Evolutionary conservation across 257 asterid species (phyloP).

Genomic region (Eustoma russellianum): DNA sequence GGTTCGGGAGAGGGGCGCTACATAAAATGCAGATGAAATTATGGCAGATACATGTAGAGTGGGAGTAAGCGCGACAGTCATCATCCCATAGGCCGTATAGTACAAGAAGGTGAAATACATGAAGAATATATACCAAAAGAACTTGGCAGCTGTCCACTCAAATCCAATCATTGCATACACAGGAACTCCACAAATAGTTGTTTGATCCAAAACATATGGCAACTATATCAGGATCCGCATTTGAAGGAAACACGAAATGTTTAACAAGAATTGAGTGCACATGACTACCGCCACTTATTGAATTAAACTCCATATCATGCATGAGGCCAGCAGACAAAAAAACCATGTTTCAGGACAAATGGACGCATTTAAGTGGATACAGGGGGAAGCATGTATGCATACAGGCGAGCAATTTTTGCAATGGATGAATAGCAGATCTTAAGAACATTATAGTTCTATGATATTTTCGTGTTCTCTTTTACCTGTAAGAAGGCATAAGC

Average conservation of each 20-base stretch:
- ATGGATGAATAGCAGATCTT: too few species aligned
- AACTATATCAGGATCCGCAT: slow-evolving; percentile 56
- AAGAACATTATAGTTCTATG: not conserved
- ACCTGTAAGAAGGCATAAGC: slow-evolving; percentile 86
- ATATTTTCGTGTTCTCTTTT: not conserved
- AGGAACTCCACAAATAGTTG: slow-evolving; percentile 43
- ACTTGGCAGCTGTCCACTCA: slow-evolving; percentile 56
- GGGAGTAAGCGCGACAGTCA: slow-evolving; percentile 76
- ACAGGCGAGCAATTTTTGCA: too few species aligned
- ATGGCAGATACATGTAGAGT: slow-evolving; percentile 62
- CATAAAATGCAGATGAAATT: slow-evolving; percentile 46
- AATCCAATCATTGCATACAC: slow-evolving; percentile 79
- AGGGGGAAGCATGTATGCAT: too few species aligned
- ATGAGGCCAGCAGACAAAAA: too few species aligned
- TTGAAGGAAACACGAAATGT: not conserved
- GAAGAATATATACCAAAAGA: slow-evolving; percentile 70
- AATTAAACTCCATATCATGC: too few species aligned
- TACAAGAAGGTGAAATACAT: slow-evolving; percentile 69
- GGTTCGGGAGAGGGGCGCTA: too few species aligned
- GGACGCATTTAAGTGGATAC: too few species aligned
- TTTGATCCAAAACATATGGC: slow-evolving; percentile 54
- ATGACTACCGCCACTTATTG: too few species aligned
- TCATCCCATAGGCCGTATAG: slow-evolving; percentile 81
- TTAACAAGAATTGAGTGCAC: too few species aligned
- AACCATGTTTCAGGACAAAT: too few species aligned